Evolutionary conservation across 305 asterid genomes (phyloP).

Genomic region (Plantago coronopus): DNA sequence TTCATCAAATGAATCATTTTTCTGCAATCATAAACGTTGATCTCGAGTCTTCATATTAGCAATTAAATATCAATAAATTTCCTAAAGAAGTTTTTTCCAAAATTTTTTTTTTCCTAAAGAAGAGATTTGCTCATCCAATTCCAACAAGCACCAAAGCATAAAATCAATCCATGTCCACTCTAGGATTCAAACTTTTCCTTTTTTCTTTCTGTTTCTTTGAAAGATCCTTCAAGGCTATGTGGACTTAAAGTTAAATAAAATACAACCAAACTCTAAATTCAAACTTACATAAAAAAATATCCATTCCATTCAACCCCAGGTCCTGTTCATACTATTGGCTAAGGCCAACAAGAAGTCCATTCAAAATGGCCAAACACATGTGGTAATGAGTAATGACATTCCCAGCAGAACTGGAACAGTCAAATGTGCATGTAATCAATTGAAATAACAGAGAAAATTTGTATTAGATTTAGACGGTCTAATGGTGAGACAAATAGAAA

Average conservation of each 20-base stretch:
- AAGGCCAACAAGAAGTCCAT: background rate
- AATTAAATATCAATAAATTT: background rate
- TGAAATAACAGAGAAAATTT: too few species aligned
- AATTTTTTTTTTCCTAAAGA: background rate
- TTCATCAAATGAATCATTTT: background rate
- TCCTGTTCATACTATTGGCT: background rate
- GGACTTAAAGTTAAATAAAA: background rate
- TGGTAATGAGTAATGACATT: too few species aligned
- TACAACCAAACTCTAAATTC: background rate
- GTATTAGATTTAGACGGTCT: background rate
- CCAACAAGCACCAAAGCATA: background rate
- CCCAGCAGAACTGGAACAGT: too few species aligned
- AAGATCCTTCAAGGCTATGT: background rate
- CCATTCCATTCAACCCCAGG: background rate
- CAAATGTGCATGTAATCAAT: background rate
- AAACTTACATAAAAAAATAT: too few species aligned
- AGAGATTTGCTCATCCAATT: background rate
- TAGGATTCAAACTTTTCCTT: too few species aligned
- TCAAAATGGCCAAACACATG: background rate
- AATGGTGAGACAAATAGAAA: too few species aligned
- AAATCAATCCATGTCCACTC: background rate
- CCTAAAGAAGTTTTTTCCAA: background rate
- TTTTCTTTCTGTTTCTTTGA: too few species aligned
- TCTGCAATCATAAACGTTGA: background rate
- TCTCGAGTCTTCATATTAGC: too few species aligned